Conservation (phyloP, 2,329 filamentous ascomycete genomes). For the Colletotrichum sojae region DNA sequence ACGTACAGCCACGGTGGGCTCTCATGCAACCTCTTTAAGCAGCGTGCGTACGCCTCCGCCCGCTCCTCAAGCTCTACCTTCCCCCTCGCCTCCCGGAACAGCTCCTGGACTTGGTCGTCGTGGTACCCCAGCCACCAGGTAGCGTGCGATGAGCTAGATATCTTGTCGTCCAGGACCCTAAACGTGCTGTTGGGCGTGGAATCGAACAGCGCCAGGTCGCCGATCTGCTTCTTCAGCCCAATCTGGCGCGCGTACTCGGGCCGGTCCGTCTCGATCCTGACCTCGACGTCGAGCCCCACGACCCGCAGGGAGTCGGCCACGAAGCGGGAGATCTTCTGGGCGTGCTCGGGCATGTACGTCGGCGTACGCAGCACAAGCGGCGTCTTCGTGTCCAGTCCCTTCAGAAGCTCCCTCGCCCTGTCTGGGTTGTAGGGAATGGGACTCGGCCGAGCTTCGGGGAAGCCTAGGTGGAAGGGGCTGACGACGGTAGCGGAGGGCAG, state of each 20-base stretch:
- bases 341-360: conserved; percentile 28
- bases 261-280: conserved; percentile 18
- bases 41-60: conserved; percentile 8
- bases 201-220: conserved; percentile 16
- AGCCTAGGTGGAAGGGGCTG: conserved; percentile 19
- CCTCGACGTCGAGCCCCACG: conserved; percentile 1
- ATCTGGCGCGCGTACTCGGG: conserved; percentile 28
- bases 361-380: conserved; percentile 6
- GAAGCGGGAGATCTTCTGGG: conserved; percentile 23
- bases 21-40: conserved; percentile 14
- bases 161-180: conserved; percentile 26
- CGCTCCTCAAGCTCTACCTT: neutral
- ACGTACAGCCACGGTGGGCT: conserved; percentile 24
- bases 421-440: conserved; percentile 2
- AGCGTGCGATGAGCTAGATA: conserved; percentile 13
- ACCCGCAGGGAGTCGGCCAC: conserved; percentile 7
- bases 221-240: conserved; percentile 24
- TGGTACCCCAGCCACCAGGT: conserved; percentile 28
- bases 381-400: neutral
- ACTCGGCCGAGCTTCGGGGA: neutral
- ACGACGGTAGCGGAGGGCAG: conserved; percentile 17
- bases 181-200: conserved; percentile 26
- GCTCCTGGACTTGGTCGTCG: conserved; percentile 11
- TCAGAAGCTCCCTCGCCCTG: neutral
- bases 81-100: conserved; percentile 7